phyloP scores from a whole-genome alignment of 2,329 filamentous ascomycete species.

The Clonostachys rhizophaga region DNA sequence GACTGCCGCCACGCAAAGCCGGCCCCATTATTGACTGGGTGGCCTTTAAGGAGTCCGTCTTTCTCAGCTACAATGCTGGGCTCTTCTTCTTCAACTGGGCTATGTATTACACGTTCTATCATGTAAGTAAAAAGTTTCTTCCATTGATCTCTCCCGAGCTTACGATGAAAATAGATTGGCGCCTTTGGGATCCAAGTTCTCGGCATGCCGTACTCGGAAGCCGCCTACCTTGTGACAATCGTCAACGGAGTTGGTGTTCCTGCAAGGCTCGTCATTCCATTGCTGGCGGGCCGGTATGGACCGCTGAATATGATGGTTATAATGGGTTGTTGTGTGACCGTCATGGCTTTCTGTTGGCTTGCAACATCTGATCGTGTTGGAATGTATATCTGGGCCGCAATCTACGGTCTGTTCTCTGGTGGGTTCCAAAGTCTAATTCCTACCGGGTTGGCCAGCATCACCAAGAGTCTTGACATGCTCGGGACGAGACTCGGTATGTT shows the following conservation, averaged over 20 bases:
- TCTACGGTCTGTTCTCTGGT: constrained; percentile 18
- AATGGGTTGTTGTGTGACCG: constrained; percentile 16
- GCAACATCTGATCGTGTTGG: constrained; percentile 21
- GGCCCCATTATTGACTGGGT: constrained; percentile 19
- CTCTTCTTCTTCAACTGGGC: constrained; percentile 23
- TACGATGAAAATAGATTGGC: constrained; percentile 25
- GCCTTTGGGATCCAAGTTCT: constrained; percentile 18
- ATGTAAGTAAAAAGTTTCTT: constrained; percentile 24
- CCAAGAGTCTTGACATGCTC: constrained; percentile 26
- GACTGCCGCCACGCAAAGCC: not conserved
- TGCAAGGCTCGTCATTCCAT: constrained; percentile 13
- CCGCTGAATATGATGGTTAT: constrained; percentile 20
- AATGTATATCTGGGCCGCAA: constrained; percentile 27
- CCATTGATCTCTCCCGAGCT: constrained; percentile 4
- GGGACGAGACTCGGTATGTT: constrained; percentile 35
- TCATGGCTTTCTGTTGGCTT: constrained; percentile 28
- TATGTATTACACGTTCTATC: constrained; percentile 38
- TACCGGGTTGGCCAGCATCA: constrained; percentile 30
- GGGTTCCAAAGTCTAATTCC: constrained; percentile 33
- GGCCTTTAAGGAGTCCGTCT: constrained; percentile 26
- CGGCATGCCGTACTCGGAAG: constrained; percentile 4
- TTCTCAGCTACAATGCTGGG: constrained; percentile 21
- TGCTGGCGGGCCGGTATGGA: constrained; percentile 27
- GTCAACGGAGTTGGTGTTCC: constrained; percentile 30
- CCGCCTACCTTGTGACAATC: constrained; percentile 28